Conservation (phyloP, 331 rosid genomes). For the Pyrus hybrid region DNA sequence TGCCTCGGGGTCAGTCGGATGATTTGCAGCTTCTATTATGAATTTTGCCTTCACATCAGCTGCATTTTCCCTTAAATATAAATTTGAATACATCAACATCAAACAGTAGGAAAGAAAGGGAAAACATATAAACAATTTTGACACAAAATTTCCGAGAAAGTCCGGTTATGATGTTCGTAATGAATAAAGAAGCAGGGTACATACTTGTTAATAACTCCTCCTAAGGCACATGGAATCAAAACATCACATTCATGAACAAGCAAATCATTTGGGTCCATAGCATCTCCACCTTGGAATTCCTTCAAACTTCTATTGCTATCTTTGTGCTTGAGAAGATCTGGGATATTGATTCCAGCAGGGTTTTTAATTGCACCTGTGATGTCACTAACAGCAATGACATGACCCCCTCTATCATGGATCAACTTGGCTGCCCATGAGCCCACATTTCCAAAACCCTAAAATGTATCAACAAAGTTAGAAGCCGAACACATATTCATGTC, state of each 20-base stretch:
- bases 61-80: constrained; percentile 63
- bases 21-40: constrained; percentile 82
- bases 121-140: background rate
- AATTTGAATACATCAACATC: background rate
- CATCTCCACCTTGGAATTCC: constrained; percentile 54
- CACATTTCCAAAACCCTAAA: constrained; percentile 74
- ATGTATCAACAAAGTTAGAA: background rate
- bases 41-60: constrained; percentile 66
- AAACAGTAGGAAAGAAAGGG: background rate
- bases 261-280: constrained; percentile 55
- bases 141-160: background rate
- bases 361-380: constrained; percentile 66
- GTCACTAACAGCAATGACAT: constrained; percentile 77
- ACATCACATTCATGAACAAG: constrained; percentile 82
- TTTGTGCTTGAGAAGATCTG: constrained; percentile 52
- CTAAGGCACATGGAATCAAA: constrained; percentile 86
- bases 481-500: background rate
- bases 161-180: background rate
- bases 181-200: background rate
- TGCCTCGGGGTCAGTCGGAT: constrained; percentile 89
- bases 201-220: constrained; percentile 78
- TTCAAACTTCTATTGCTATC: constrained; percentile 23
- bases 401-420: constrained; percentile 70
- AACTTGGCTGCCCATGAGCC: constrained; percentile 84
- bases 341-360: constrained; percentile 61